A percentile compares a stretch with the other conserved stretches of the same genome.
Evolutionary conservation across 108 stramenopile genomes (phyloP).

Genomic region (Nannochloropsis salina): DNA sequence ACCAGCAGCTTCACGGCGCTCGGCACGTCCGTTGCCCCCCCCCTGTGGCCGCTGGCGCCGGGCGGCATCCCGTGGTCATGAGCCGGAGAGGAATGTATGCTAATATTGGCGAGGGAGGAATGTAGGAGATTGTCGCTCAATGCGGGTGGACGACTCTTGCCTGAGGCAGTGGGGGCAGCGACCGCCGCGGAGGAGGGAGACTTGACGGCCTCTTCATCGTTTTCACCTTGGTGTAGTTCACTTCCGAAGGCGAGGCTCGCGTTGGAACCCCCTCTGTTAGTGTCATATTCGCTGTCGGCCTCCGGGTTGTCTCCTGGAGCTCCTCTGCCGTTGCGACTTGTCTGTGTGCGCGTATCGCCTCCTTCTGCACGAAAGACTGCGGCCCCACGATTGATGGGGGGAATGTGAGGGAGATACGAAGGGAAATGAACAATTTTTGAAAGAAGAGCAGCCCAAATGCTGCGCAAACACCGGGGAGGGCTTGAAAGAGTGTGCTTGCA

Average conservation of each 20-base stretch:
- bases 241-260: too few relatives aligned
- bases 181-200: background rate
- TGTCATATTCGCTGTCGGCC: background rate
- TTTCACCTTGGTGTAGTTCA: too few relatives aligned
- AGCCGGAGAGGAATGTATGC: background rate
- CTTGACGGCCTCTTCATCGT: too few relatives aligned
- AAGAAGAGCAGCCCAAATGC: too few relatives aligned
- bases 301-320: background rate
- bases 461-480: too few relatives aligned
- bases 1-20: slow-evolving; percentile 42
- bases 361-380: too few relatives aligned
- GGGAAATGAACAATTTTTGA: too few relatives aligned
- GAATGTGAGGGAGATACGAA: too few relatives aligned
- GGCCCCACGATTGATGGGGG: too few relatives aligned
- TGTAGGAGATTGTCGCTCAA: background rate
- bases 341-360: too few relatives aligned
- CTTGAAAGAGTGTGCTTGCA: too few relatives aligned
- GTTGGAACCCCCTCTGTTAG: too few relatives aligned
- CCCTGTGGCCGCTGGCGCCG: background rate
- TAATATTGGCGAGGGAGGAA: background rate
- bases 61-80: background rate
- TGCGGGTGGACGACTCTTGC: background rate
- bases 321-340: background rate
- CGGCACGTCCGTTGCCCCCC: background rate
- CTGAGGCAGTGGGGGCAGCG: background rate